phyloP scores from a whole-genome alignment of 2,329 filamentous ascomycete genomes.

The Epichloe sibirici region DNA sequence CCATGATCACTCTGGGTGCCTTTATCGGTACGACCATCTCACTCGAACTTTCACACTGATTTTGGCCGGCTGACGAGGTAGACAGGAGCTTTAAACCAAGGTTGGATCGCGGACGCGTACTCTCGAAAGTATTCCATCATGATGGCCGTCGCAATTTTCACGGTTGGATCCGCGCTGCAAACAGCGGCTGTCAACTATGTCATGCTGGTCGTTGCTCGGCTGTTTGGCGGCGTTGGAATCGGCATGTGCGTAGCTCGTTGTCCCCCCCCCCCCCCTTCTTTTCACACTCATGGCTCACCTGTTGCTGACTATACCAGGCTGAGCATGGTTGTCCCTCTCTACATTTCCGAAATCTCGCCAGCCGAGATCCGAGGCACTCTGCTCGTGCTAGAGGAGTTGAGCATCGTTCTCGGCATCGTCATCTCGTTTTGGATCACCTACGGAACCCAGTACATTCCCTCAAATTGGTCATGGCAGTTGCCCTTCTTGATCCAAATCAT shows the following conservation, averaged over 20 bases:
- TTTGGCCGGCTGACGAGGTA: no score
- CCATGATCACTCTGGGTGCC: slow-evolving; percentile 33
- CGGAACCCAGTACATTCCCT: slow-evolving; percentile 15
- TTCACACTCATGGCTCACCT: background rate
- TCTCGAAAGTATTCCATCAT: slow-evolving; percentile 22
- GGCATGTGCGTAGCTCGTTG: slow-evolving; percentile 17
- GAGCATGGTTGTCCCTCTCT: slow-evolving; percentile 26
- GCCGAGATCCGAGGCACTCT: slow-evolving; percentile 35
- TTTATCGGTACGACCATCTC: slow-evolving; percentile 23
- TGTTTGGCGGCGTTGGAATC: slow-evolving; percentile 31
- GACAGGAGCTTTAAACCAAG: slow-evolving; percentile 29
- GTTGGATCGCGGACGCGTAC: slow-evolving; percentile 22
- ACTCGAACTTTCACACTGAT: no score
- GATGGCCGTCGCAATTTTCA: slow-evolving; percentile 21
- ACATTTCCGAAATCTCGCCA: slow-evolving; percentile 35
- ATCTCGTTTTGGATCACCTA: slow-evolving; percentile 21
- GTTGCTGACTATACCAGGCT: slow-evolving; percentile 5
- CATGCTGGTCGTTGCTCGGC: slow-evolving; percentile 30
- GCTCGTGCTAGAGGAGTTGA: slow-evolving; percentile 29
- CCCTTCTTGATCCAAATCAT: slow-evolving; percentile 19
- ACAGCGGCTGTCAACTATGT: slow-evolving; percentile 26
- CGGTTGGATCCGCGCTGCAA: slow-evolving; percentile 31
- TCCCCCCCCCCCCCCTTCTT: no score
- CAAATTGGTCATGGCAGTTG: slow-evolving; percentile 17
- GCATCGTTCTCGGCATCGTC: slow-evolving; percentile 19